These are phyloP conservation scores for Calonectria crousiana DNA, from an alignment of 2,329 filamentous ascomycete species.

Conservation along the genomic window DNA sequence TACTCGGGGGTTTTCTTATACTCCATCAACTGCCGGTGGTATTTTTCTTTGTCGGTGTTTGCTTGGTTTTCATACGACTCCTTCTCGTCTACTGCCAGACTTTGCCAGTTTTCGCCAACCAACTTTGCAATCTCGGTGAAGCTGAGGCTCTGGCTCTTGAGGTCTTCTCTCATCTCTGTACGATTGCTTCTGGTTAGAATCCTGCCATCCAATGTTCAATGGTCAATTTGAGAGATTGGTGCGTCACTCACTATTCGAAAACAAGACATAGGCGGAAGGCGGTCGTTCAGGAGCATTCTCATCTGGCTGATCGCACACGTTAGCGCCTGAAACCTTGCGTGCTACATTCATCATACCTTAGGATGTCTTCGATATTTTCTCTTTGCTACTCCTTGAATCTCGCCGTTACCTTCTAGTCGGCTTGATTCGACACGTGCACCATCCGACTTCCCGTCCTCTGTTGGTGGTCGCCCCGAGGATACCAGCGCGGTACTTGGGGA, in stretches of 20 bases:
- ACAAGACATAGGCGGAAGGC: slow-evolving; percentile 86
- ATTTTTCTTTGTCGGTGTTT: slow-evolving; percentile 80
- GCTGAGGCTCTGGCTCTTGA: slow-evolving; percentile 80
- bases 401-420: slow-evolving; percentile 61
- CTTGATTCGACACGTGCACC: slow-evolving; percentile 61
- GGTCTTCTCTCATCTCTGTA: slow-evolving; percentile 79
- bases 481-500: slow-evolving; percentile 65
- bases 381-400: slow-evolving; percentile 65
- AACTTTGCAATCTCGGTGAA: slow-evolving; percentile 89
- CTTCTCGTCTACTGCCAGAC: slow-evolving; percentile 73
- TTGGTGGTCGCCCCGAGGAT: slow-evolving; percentile 61
- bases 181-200: slow-evolving; percentile 4
- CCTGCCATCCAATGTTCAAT: neutral
- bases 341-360: slow-evolving; percentile 64
- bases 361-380: slow-evolving; percentile 84
- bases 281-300: slow-evolving; percentile 84
- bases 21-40: slow-evolving; percentile 76
- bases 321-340: neutral
- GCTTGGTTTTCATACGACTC: slow-evolving; percentile 81
- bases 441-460: slow-evolving; percentile 69
- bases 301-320: slow-evolving; percentile 67
- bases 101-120: slow-evolving; percentile 86
- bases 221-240: neutral
- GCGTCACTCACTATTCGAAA: slow-evolving; percentile 79
- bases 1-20: slow-evolving; percentile 84